These are phyloP conservation scores for Saturnispora sanitii DNA, from an alignment of 805 yeast genomes.

Conservation along the genomic window DNA sequence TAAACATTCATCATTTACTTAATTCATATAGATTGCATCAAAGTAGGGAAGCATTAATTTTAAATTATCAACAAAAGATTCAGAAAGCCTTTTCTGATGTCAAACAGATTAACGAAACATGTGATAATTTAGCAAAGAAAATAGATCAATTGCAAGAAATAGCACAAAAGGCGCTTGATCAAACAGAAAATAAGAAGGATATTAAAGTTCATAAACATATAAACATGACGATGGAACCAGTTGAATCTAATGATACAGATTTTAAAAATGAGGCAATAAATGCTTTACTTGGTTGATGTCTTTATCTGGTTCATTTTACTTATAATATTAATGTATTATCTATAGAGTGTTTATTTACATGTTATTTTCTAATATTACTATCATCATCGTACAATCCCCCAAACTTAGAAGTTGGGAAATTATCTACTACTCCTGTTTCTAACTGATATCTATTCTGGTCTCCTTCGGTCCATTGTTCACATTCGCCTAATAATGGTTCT, in stretches of 20 bases:
- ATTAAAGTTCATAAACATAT: background rate
- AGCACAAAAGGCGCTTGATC: background rate
- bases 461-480: constrained; percentile 15
- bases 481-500: constrained; percentile 15
- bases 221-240: background rate
- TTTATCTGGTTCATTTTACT: background rate
- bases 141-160: constrained; percentile 20
- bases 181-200: background rate
- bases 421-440: background rate
- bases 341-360: constrained; percentile 1
- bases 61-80: constrained; percentile 56
- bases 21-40: constrained; percentile 95
- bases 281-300: background rate
- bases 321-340: constrained; percentile 1
- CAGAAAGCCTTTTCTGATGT: constrained; percentile 35
- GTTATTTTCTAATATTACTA: background rate
- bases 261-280: constrained; percentile 1
- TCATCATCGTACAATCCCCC: background rate
- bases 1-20: constrained; percentile 84
- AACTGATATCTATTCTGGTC: constrained; percentile 6
- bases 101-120: constrained; percentile 31
- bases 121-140: constrained; percentile 30
- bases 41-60: constrained; percentile 77
- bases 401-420: background rate
- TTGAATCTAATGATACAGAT: background rate